These are phyloP conservation scores for Pueraria montana DNA, from an alignment of 306 rosid species.

Conservation along the genomic window DNA sequence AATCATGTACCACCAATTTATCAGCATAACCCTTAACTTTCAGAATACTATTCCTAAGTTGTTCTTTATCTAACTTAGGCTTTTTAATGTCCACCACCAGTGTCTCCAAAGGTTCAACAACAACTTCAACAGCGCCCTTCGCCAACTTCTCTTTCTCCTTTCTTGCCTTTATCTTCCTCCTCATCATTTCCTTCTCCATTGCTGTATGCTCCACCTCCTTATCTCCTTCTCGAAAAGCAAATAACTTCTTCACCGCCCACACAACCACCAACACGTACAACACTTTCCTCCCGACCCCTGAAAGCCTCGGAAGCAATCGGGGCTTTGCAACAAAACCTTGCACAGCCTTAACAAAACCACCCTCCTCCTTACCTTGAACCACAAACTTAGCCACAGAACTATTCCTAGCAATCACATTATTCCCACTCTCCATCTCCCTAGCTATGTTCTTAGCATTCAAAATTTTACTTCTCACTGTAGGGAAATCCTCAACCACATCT, in stretches of 20 bases:
- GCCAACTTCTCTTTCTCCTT: conserved; percentile 68
- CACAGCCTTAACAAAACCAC: conserved; percentile 60
- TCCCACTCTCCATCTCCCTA: conserved; percentile 80
- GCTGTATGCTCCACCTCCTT: conserved; percentile 63
- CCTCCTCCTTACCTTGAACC: conserved; percentile 65
- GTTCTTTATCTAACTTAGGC: conserved; percentile 79
- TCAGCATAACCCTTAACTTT: conserved; percentile 62
- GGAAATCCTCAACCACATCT: conserved; percentile 55
- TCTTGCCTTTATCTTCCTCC: conserved; percentile 85
- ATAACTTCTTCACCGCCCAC: conserved; percentile 75
- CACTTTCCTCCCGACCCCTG: conserved; percentile 65
- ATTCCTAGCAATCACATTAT: conserved; percentile 75
- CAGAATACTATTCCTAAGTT: conserved; percentile 64
- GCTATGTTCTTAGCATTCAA: conserved; percentile 70
- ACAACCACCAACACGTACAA: conserved; percentile 64
- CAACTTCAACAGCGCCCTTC: conserved; percentile 70
- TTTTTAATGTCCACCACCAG: conserved; percentile 49
- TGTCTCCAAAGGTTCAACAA: conserved; percentile 57
- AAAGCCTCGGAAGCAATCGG: conserved; percentile 54
- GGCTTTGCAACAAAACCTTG: conserved; percentile 62
- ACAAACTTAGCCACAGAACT: conserved; percentile 85
- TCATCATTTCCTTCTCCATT: conserved; percentile 85
- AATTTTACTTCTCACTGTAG: conserved; percentile 62
- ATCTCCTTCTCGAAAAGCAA: conserved; percentile 58
- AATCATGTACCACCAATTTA: conserved; percentile 49